phyloP scores from a whole-genome alignment of 1,139 yeast genomes.

The Protomyces pachydermus region DNA sequence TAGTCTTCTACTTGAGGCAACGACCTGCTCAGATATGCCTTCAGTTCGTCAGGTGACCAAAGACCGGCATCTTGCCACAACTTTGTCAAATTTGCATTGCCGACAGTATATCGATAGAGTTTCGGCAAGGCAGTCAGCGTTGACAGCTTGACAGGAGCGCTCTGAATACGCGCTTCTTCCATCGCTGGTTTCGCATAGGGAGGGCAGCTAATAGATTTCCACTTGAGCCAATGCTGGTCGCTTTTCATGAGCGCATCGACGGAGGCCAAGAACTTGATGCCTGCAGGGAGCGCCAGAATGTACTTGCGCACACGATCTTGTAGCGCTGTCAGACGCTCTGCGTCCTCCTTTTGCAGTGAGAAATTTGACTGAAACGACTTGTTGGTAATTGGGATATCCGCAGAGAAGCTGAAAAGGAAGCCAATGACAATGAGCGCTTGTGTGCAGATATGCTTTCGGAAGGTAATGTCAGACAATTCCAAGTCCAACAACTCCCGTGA shows the following conservation, averaged over 20 bases:
- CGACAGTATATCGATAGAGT: conserved; percentile 38
- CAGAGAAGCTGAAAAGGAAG: conserved; percentile 36
- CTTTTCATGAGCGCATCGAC: conserved; percentile 35
- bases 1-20: background rate
- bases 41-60: background rate
- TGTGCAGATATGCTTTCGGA: conserved; percentile 38
- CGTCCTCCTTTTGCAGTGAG: conserved; percentile 34
- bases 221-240: conserved; percentile 40
- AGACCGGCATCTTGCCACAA: conserved; percentile 36
- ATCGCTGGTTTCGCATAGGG: conserved; percentile 27
- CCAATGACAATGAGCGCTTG: conserved; percentile 39
- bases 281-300: conserved; percentile 27
- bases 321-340: conserved; percentile 33
- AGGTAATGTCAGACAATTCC: conserved; percentile 38
- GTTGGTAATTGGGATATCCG: conserved; percentile 34
- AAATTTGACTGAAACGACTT: conserved; percentile 36
- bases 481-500: conserved; percentile 8
- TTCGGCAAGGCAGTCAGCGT: conserved; percentile 9
- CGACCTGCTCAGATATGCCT: background rate
- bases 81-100: conserved; percentile 40
- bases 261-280: conserved; percentile 33
- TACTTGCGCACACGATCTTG: conserved; percentile 27
- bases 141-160: conserved; percentile 35
- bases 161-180: conserved; percentile 26
- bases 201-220: conserved; percentile 40